Conservation (phyloP, 1,284 basidiomycete genomes). For the Fomitopsis pinicola region DNA sequence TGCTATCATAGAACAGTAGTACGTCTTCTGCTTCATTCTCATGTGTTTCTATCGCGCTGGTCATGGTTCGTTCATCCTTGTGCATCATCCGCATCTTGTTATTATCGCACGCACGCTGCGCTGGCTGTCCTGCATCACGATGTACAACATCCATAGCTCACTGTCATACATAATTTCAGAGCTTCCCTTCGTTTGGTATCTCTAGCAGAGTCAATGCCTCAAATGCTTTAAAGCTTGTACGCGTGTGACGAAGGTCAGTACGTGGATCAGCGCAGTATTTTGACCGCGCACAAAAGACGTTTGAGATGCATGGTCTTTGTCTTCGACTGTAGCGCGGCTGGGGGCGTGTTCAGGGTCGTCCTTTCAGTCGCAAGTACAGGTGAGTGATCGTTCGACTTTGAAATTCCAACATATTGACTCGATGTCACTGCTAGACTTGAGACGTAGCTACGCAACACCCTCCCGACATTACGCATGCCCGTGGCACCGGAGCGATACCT, state of each 20-base stretch:
- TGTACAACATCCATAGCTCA: slow-evolving; percentile 1
- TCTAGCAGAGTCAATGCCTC: background rate
- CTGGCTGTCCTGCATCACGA: slow-evolving; percentile 1
- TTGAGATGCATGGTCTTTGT: no score
- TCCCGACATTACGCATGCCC: no score
- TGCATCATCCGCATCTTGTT: slow-evolving; percentile 1
- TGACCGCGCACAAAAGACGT: no score
- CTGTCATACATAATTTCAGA: background rate
- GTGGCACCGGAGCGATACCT: no score
- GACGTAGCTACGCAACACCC: no score
- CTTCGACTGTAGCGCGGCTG: no score
- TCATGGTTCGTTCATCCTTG: background rate
- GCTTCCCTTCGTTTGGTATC: background rate
- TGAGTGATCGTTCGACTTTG: no score
- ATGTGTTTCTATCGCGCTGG: background rate
- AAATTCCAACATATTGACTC: no score
- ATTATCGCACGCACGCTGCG: background rate
- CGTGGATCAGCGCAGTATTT: no score
- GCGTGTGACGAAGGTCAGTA: background rate
- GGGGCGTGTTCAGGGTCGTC: no score
- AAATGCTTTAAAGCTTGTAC: background rate
- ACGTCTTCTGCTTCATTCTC: background rate
- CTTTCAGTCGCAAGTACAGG: no score
- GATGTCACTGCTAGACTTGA: no score
- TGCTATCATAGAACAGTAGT: slow-evolving; percentile 1